A percentile compares a stretch with the other conserved stretches of the same genome.
Conservation (phyloP, 352 stramenopile genomes). For the Albugo laibachii region DNA sequence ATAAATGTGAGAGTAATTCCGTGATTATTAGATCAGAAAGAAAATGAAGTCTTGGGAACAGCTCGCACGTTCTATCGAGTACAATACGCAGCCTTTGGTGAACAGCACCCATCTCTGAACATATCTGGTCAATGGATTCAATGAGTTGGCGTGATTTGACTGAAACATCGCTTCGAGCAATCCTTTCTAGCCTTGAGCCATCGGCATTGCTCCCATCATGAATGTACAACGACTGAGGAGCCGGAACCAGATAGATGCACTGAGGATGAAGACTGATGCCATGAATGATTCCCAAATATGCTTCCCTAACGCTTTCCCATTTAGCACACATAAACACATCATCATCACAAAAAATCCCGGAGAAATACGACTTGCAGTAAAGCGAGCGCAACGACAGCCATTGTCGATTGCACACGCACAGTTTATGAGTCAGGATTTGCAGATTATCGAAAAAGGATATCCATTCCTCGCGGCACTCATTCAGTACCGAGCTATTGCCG, state of each 20-base stretch:
- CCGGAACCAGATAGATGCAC: too few species aligned
- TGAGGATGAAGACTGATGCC: too few species aligned
- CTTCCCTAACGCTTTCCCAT: too few species aligned
- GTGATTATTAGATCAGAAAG: constrained; percentile 42
- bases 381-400: constrained; percentile 31
- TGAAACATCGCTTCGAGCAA: too few species aligned
- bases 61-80: constrained; percentile 24
- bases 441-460: constrained; percentile 24
- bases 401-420: constrained; percentile 17
- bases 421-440: constrained; percentile 15
- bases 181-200: too few species aligned
- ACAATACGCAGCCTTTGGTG: constrained; percentile 19
- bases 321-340: too few species aligned
- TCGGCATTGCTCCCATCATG: too few species aligned
- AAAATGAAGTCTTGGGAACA: constrained; percentile 51
- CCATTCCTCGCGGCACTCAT: constrained; percentile 21
- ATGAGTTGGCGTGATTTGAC: too few species aligned
- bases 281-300: too few species aligned
- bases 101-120: constrained; percentile 15
- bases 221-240: too few species aligned
- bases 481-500: constrained; percentile 21
- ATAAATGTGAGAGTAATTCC: constrained; percentile 11
- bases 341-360: too few species aligned
- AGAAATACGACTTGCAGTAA: constrained; percentile 2
- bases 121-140: too few species aligned